phyloP scores from a whole-genome alignment of 1,284 basidiomycete genomes.

The Ganoderma lingzhi region DNA sequence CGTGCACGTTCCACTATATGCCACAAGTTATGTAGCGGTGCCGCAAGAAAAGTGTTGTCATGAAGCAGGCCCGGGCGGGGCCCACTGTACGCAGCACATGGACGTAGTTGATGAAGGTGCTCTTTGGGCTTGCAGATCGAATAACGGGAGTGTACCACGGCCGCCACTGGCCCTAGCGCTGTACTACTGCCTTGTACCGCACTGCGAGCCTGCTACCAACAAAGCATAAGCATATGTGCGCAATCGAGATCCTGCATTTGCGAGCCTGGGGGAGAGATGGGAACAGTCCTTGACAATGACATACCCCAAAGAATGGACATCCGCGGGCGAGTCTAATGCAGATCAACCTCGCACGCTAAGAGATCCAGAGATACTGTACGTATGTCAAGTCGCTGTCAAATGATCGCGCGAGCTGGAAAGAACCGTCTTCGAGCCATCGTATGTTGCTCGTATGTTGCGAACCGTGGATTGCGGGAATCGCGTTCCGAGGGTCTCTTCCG shows the following conservation, averaged over 20 bases:
- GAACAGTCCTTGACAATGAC: background rate
- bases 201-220: background rate
- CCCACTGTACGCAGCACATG: background rate
- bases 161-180: background rate
- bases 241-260: background rate
- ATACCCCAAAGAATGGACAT: slow-evolving; percentile 5
- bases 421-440: background rate
- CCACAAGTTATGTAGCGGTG: background rate
- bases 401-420: background rate
- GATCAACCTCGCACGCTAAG: background rate
- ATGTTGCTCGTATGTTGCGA: background rate
- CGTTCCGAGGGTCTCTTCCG: slow-evolving; percentile 8
- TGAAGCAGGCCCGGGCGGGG: background rate
- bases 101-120: background rate
- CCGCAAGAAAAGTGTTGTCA: background rate
- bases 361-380: background rate
- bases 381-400: background rate
- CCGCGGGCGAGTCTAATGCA: background rate
- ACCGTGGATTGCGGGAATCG: background rate
- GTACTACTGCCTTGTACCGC: background rate
- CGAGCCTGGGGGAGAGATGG: background rate
- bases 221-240: background rate
- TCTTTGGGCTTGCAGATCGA: background rate
- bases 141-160: background rate
- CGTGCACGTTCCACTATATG: background rate